Conservation (phyloP, 75 land plant genomes). For the Picea sitchensis region DNA sequence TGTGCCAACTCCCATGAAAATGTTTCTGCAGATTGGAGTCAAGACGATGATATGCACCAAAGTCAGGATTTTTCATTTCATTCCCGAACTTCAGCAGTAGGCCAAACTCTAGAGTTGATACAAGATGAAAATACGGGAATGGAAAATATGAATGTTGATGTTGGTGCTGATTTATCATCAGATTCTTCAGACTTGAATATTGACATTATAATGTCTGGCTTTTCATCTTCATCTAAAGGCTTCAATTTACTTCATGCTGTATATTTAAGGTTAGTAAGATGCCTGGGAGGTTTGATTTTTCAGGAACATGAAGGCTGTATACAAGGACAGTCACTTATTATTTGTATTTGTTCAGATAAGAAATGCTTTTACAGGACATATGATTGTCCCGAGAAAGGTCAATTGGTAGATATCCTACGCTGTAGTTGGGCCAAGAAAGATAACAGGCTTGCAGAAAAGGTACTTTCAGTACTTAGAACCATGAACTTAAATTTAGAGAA, state of each 20-base stretch:
- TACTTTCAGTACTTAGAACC: conserved; percentile 2
- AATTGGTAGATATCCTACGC: neutral
- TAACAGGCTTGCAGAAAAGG: neutral
- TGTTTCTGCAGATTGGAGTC: neutral
- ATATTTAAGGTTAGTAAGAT: conserved; percentile 4
- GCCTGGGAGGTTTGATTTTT: conserved; percentile 3
- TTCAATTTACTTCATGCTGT: neutral
- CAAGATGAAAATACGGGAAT: neutral
- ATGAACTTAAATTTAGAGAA: neutral
- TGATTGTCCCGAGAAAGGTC: neutral
- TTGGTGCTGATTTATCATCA: neutral
- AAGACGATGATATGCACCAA: neutral
- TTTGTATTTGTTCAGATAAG: conserved; percentile 8
- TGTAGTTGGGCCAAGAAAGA: conserved; percentile 11
- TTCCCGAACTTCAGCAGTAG: neutral
- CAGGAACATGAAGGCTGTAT: neutral
- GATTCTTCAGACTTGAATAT: neutral
- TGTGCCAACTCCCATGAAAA: neutral
- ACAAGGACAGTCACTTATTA: conserved; percentile 4
- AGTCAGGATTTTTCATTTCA: neutral
- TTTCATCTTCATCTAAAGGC: neutral
- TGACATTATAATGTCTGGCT: neutral
- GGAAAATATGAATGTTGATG: neutral
- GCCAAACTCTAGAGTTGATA: neutral
- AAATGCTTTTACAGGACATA: conserved; percentile 3